Evolutionary conservation across 345 rosid species (phyloP), one percentile per base, ranked within the genome.

Genomic region (Eucalyptus sideroxylon): DNA sequence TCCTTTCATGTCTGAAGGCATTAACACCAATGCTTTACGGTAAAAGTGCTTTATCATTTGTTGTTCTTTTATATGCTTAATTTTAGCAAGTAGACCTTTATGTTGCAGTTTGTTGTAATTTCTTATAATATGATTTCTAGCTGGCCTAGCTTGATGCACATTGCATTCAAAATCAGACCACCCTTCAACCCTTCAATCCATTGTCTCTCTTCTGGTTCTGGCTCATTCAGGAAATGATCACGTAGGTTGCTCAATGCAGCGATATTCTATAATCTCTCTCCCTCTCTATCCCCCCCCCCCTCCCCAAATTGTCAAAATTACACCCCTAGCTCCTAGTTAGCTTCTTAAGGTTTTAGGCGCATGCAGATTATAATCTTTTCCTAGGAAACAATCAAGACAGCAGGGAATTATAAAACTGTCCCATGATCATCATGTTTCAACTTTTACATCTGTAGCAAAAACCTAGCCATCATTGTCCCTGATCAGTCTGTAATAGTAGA

Each of bases 1-100:
- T 96, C 88, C 93, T 93, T 91, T 92, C 95, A 31, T 93, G 94
- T 89, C 92, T 97, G 93, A 94, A 92, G 82, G 88, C 97, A 21
- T 88, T 96, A 93, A 93, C 93, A 11, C 89, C 92, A 40, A 92
- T 98, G 88, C 91, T 98, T 87, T 92, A 90, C 50, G 99, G 99
- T 98, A 94, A 81, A 50, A 21, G 90, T 15, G 37, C 16, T 37
- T 21, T 3, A 77, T 77, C 83, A 77, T 77, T 77, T 77, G 83
- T 21, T 11, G 7, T 77, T 21, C 83, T 72, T 37, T 1, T 72
- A 72, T 19, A 21, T 77, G 83, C 83, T 72, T 77, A 37, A 19
- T 77, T 77, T 77, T 21, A 37, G 83, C 83, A 77, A 77, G 83
- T 77, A 77, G 27, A 77, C 16, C 83, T 77, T 77, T 37, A 77